Conservation (phyloP, 2,329 filamentous ascomycete species). For the Colletotrichum echinochloae region DNA sequence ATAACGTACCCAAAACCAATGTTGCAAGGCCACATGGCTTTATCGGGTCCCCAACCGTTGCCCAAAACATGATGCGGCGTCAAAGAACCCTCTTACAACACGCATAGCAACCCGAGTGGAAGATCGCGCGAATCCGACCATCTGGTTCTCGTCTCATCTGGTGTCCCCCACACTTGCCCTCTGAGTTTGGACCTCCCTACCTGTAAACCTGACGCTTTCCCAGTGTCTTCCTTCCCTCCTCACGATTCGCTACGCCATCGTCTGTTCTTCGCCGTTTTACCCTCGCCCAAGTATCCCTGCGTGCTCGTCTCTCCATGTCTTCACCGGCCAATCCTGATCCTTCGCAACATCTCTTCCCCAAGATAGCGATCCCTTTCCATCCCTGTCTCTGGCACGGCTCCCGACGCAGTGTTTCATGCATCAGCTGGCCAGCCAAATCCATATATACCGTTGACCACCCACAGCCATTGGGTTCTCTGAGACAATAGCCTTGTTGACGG, state of each 20-base stretch:
- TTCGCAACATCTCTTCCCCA: not conserved
- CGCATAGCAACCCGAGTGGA: not conserved
- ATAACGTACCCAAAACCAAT: not conserved
- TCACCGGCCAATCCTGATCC: constrained; percentile 10
- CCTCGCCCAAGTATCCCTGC: constrained; percentile 27
- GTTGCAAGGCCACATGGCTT: not conserved
- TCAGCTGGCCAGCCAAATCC: constrained; percentile 2
- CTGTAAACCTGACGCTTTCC: not conserved
- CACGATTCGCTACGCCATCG: constrained; percentile 13
- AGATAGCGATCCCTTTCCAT: constrained; percentile 21
- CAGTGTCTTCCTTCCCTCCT: not conserved
- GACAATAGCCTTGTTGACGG: not conserved
- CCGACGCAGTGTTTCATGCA: constrained; percentile 25
- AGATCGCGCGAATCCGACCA: not conserved
- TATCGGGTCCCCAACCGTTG: not conserved
- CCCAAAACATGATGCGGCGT: too few relatives aligned
- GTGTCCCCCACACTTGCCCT: too few relatives aligned
- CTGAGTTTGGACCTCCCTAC: too few relatives aligned
- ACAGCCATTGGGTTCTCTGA: not conserved
- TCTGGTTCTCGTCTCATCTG: constrained; percentile 27
- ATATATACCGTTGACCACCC: constrained; percentile 22
- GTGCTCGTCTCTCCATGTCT: not conserved
- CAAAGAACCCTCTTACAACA: not conserved
- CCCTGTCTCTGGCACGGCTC: constrained; percentile 17
- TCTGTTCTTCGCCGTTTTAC: constrained; percentile 31